Evolutionary conservation across 2,329 filamentous ascomycete genomes (phyloP), one percentile per base, ranked within the genome.

Genomic region (Lachnellula arida): DNA sequence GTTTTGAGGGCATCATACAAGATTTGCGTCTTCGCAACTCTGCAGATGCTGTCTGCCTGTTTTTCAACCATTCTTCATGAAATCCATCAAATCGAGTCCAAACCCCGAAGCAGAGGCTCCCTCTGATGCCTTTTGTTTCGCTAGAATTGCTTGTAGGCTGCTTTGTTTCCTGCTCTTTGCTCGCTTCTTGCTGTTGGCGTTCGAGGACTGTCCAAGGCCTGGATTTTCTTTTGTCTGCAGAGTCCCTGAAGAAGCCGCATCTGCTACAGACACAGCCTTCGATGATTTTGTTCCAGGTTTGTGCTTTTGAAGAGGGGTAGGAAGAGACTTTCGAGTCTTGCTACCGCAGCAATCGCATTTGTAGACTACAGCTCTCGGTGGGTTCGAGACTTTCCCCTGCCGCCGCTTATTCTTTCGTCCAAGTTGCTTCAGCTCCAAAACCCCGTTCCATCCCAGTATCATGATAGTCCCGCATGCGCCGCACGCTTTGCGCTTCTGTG

Each of bases 111-210:
- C 35, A 42, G 46, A 54, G 11, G 42, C 39, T 19, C 28, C 34
- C 34, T 62, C 57, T 7, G 58, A 50, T 22, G 58, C 61, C 19
- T 68, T 68, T 15, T 63, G 62, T 37, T 63, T 67, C 42, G 66
- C 65, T 74, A 88, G 73, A 42, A 88, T 68, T 50, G 84, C 83
- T 67, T 86, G 81, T n/a, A 89, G 73, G 1, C 82, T 84, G 35
- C 82, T 80, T 23, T 66, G 61, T 70, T 87, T 88, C 57, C 84
- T 76, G 58, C 74, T 80, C 72, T 84, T 87, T 34, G 84, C 81
- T 49, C 84, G 76, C 72, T 86, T 86, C 71, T 83, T 86, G 72
- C 81, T 86, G 71, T 72, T 82, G 7, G 81, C 78, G 66, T 81
- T 84, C 35, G 78, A 72, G 2, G 76, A 74, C 15, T 55, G 42